Conservation (phyloP, 2,329 filamentous ascomycete genomes). For the Pyricularia grisea region DNA sequence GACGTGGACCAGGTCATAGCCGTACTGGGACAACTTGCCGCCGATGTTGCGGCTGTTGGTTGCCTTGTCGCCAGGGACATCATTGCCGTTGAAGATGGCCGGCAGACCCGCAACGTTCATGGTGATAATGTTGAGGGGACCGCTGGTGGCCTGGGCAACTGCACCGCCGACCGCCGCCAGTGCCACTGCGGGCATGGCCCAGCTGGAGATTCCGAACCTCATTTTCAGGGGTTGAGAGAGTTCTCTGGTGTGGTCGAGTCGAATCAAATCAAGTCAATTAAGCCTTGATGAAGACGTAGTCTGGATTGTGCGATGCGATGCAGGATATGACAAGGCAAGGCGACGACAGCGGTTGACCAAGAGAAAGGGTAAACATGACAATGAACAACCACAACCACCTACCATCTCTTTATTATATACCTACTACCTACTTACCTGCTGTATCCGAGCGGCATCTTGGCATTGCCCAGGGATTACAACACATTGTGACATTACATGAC, state of each 20-base stretch:
- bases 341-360: background rate
- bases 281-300: background rate
- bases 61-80: conserved; percentile 51
- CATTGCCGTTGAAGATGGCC: conserved; percentile 45
- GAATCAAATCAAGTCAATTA: background rate
- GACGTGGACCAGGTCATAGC: conserved; percentile 53
- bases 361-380: background rate
- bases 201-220: conserved; percentile 3
- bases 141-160: conserved; percentile 8
- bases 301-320: background rate
- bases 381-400: background rate
- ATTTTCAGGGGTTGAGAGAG: background rate
- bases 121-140: conserved; percentile 40
- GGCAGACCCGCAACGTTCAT: conserved; percentile 55
- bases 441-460: background rate
- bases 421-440: background rate
- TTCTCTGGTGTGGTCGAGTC: background rate
- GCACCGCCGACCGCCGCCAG: background rate
- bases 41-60: conserved; percentile 49
- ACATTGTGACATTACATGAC: background rate
- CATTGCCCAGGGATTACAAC: background rate
- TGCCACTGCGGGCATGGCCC: conserved; percentile 1
- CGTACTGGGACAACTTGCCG: conserved; percentile 42
- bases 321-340: background rate
- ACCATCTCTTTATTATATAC: background rate